Conservation (phyloP, 2,329 filamentous ascomycete species). For the Orbilia brochopaga region DNA sequence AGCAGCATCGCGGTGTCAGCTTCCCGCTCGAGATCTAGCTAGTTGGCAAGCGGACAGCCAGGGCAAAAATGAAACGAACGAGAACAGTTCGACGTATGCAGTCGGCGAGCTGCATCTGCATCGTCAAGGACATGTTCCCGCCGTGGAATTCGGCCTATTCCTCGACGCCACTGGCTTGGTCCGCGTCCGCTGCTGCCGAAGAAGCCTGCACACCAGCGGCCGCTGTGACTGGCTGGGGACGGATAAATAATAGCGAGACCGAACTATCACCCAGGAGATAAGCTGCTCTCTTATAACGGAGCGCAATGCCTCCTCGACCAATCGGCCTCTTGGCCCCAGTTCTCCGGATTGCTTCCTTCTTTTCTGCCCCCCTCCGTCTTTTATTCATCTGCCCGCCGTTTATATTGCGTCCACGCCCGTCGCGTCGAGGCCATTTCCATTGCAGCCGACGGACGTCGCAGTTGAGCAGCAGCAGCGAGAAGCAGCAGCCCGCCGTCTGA, state of each 20-base stretch:
- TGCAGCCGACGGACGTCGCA: neutral
- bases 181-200: conserved; percentile 19
- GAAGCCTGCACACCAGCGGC: conserved; percentile 1
- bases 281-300: neutral
- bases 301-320: neutral
- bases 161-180: conserved; percentile 16
- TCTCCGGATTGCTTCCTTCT: too few species aligned
- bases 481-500: conserved; percentile 2
- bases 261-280: neutral
- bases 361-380: too few species aligned
- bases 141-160: conserved; percentile 38
- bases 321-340: too few species aligned
- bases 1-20: neutral
- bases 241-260: neutral
- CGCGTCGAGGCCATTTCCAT: conserved; percentile 4
- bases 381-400: too few species aligned
- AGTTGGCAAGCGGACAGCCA: neutral
- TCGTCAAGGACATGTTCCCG: conserved; percentile 1
- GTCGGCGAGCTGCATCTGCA: neutral
- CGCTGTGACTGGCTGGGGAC: neutral
- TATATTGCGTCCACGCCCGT: too few species aligned
- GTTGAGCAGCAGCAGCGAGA: neutral
- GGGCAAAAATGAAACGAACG: conserved; percentile 6
- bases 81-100: neutral
- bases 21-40: neutral